phyloP scores from a whole-genome alignment of 2,329 filamentous ascomycete species.

The Xylariomycetidae sp. region DNA sequence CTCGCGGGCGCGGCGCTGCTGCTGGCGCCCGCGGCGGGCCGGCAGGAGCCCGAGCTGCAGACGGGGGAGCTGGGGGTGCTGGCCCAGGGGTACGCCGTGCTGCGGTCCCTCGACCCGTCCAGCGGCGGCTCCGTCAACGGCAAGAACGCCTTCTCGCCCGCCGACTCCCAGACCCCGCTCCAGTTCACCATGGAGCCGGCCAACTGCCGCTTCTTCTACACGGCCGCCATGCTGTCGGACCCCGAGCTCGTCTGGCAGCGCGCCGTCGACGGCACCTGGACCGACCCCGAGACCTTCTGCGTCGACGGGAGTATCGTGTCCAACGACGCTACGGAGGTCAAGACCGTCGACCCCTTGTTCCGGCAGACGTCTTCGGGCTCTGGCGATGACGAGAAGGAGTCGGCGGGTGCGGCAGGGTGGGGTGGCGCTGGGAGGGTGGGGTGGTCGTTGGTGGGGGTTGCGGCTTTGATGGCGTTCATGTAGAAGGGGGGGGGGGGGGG shows the following conservation, averaged over 20 bases:
- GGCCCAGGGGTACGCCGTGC: conserved; percentile 29
- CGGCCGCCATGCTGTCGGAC: conserved; percentile 34
- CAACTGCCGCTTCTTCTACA: conserved; percentile 39
- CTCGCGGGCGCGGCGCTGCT: conserved; percentile 22
- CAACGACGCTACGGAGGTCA: background rate
- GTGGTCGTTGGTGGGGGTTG: background rate
- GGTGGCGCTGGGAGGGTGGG: background rate
- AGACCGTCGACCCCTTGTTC: conserved; percentile 1
- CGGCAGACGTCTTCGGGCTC: background rate
- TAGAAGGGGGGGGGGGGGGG: background rate
- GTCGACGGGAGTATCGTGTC: conserved; percentile 23
- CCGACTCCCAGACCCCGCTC: conserved; percentile 31
- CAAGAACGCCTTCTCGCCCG: conserved; percentile 30
- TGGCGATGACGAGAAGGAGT: background rate
- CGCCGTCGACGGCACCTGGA: conserved; percentile 32
- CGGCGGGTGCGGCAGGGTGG: background rate
- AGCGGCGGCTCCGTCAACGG: conserved; percentile 27
- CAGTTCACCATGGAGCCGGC: conserved; percentile 42
- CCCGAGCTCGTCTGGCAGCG: conserved; percentile 36
- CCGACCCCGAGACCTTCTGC: conserved; percentile 22
- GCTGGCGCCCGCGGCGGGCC: conserved; percentile 15
- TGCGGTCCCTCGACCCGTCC: conserved; percentile 17
- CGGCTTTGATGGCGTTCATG: background rate
- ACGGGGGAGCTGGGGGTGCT: conserved; percentile 23
- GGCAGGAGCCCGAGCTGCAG: conserved; percentile 12